phyloP scores from a whole-genome alignment of 345 rosid species.

The Mangifera indica region DNA sequence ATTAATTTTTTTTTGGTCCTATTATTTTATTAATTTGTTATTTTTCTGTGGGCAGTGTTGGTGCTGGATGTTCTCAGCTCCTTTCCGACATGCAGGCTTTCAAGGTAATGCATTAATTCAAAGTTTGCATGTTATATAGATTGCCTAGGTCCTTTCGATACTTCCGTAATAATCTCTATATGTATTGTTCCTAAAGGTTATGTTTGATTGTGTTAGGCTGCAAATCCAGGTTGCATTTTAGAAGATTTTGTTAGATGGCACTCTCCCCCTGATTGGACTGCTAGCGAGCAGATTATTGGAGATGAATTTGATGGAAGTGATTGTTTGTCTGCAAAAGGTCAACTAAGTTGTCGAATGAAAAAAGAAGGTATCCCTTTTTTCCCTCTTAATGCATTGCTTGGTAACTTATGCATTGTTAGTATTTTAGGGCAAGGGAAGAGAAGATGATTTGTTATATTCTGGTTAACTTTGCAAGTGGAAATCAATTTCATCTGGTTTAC shows the following conservation, averaged over 20 bases:
- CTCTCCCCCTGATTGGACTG: conserved; percentile 98
- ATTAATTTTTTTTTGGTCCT: not conserved
- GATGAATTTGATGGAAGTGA: conserved; percentile 34
- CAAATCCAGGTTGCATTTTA: conserved; percentile 95
- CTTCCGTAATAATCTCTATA: not conserved
- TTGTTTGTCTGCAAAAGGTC: conserved; percentile 59
- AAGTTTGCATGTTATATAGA: conserved; percentile 7
- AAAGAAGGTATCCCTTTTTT: conserved; percentile 67
- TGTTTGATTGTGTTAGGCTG: conserved; percentile 53
- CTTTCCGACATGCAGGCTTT: conserved; percentile 99
- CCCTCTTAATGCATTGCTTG: not conserved
- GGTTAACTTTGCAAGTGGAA: too few relatives aligned
- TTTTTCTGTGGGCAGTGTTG: conserved; percentile 64
- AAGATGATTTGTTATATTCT: not conserved
- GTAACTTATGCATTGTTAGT: not conserved
- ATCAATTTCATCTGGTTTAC: too few relatives aligned
- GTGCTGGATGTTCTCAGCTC: conserved; percentile 99
- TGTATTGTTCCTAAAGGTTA: not conserved
- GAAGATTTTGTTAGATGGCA: conserved; percentile 99
- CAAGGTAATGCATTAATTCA: conserved; percentile 53
- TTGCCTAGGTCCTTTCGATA: conserved; percentile 7
- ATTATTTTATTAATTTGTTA: conserved; percentile 8
- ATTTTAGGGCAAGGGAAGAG: not conserved
- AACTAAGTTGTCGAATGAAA: conserved; percentile 89
- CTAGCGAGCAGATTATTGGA: conserved; percentile 48